A percentile compares a stretch with the other conserved stretches of the same genome.
Evolutionary conservation across 2,329 filamentous ascomycete genomes (phyloP).

Genomic region (Fusarium hostae): DNA sequence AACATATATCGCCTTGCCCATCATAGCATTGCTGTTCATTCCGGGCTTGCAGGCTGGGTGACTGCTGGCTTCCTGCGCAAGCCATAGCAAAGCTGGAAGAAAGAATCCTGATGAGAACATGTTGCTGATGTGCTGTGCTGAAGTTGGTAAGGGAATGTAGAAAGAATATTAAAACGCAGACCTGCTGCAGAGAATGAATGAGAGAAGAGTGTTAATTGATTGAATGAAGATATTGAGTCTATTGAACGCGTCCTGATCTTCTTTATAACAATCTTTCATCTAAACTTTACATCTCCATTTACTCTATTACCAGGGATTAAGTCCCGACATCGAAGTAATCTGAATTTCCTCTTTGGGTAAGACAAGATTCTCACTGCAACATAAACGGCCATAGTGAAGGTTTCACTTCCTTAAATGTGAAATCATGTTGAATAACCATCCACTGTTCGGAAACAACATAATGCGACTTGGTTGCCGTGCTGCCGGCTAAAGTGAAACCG

Average conservation of each 20-base stretch:
- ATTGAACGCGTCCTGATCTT: not conserved
- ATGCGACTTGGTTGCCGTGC: not conserved
- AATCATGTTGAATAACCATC: not conserved
- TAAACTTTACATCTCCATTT: not conserved
- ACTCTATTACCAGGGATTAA: not conserved
- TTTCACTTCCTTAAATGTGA: not conserved
- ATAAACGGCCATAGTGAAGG: not conserved
- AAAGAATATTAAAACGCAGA: not conserved
- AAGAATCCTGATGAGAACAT: conserved; percentile 4
- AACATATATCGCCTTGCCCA: conserved; percentile 64
- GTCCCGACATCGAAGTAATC: not conserved
- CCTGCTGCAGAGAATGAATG: conserved; percentile 11
- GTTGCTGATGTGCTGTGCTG: not conserved
- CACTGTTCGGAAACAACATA: not conserved
- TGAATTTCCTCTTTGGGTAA: conserved; percentile 4
- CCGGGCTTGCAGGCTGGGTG: conserved; percentile 5
- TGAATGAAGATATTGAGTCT: not conserved
- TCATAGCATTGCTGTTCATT: not conserved
- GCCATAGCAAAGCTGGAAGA: not conserved
- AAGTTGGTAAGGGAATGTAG: not conserved
- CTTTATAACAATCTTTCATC: not conserved
- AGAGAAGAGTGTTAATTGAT: not conserved
- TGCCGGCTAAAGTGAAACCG: not conserved
- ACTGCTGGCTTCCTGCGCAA: not conserved
- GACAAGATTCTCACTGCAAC: not conserved